A percentile compares a stretch with the other conserved stretches of the same genome.
Evolutionary conservation across 345 rosid species (phyloP).

Genomic region (Laguncularia racemosa): DNA sequence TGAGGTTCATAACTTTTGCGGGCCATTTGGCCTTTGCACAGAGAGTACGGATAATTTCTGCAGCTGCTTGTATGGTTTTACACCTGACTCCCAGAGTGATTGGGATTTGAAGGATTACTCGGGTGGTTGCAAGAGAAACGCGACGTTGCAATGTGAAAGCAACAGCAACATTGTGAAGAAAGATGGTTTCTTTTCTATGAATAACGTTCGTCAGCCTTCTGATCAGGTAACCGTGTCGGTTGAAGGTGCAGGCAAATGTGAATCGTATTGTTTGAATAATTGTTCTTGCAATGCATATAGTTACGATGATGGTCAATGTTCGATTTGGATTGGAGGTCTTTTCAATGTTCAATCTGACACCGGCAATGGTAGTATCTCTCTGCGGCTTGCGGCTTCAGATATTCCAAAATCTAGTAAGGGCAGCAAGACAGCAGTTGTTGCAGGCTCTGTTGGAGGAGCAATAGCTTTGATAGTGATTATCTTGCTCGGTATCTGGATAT

Average conservation of each 20-base stretch:
- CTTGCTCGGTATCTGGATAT: slow-evolving; percentile 14
- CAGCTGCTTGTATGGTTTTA: slow-evolving; percentile 9
- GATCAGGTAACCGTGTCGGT: slow-evolving; percentile 6
- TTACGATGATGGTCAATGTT: slow-evolving; percentile 30
- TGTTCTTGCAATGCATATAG: slow-evolving; percentile 72
- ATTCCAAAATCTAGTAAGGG: slow-evolving; percentile 26
- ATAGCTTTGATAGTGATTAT: slow-evolving; percentile 18
- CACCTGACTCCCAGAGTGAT: slow-evolving; percentile 14
- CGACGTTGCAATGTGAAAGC: slow-evolving; percentile 34
- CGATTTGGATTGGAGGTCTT: slow-evolving; percentile 45
- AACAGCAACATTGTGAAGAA: slow-evolving; percentile 13
- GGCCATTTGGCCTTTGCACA: slow-evolving; percentile 53
- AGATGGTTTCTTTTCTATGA: slow-evolving; percentile 22
- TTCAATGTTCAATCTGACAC: slow-evolving; percentile 30
- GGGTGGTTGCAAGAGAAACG: slow-evolving; percentile 47
- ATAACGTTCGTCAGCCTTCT: slow-evolving; percentile 18
- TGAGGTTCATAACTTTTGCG: slow-evolving; percentile 58
- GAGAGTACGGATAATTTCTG: slow-evolving; percentile 10
- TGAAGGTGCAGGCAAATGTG: slow-evolving; percentile 27
- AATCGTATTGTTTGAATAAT: slow-evolving; percentile 31
- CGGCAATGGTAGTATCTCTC: slow-evolving; percentile 26
- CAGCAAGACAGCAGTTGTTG: slow-evolving; percentile 7
- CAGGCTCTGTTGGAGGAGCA: slow-evolving; percentile 25
- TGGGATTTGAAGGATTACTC: slow-evolving; percentile 53
- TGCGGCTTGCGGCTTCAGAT: slow-evolving; percentile 64